A percentile compares a stretch with the other conserved stretches of the same genome.
Conservation (phyloP, 2,329 filamentous ascomycete genomes). For the Ophiostoma ips region DNA sequence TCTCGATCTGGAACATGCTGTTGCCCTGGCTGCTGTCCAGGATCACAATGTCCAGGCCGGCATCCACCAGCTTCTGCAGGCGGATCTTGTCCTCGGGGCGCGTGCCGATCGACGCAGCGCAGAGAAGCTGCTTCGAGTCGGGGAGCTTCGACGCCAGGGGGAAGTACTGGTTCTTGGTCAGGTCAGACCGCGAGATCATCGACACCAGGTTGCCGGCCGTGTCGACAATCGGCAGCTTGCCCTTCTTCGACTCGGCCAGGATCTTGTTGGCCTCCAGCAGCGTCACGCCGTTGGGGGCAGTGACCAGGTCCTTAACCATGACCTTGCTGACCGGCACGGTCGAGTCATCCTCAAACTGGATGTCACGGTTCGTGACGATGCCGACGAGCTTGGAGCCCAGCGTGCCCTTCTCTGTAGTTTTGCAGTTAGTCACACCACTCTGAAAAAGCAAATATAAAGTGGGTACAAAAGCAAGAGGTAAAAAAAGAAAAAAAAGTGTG, state of each 20-base stretch:
- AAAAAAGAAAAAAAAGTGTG: conserved; percentile 6
- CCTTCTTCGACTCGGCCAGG: conserved; percentile 92
- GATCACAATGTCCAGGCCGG: conserved; percentile 87
- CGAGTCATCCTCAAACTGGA: conserved; percentile 80
- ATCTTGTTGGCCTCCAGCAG: conserved; percentile 85
- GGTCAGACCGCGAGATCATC: conserved; percentile 82
- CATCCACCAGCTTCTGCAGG: conserved; percentile 77
- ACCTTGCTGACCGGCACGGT: conserved; percentile 66
- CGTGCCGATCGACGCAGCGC: conserved; percentile 89
- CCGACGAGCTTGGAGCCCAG: conserved; percentile 92
- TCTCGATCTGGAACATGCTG: conserved; percentile 96
- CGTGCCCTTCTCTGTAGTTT: conserved; percentile 63
- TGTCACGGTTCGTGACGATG: conserved; percentile 95
- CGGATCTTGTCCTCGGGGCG: conserved; percentile 83
- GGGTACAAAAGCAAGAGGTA: no score
- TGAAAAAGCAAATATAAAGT: conserved; percentile 2
- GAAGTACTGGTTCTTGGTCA: conserved; percentile 98
- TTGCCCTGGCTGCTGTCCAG: conserved; percentile 96
- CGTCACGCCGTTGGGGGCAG: conserved; percentile 68
- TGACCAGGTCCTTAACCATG: conserved; percentile 96
- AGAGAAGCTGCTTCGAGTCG: conserved; percentile 93
- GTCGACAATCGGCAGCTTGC: conserved; percentile 90
- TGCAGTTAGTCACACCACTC: conserved; percentile 24
- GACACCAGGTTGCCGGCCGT: conserved; percentile 73
- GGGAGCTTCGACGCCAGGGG: conserved; percentile 92